phyloP scores from a whole-genome alignment of 2,329 filamentous ascomycete species.

The Nemania serpens region DNA sequence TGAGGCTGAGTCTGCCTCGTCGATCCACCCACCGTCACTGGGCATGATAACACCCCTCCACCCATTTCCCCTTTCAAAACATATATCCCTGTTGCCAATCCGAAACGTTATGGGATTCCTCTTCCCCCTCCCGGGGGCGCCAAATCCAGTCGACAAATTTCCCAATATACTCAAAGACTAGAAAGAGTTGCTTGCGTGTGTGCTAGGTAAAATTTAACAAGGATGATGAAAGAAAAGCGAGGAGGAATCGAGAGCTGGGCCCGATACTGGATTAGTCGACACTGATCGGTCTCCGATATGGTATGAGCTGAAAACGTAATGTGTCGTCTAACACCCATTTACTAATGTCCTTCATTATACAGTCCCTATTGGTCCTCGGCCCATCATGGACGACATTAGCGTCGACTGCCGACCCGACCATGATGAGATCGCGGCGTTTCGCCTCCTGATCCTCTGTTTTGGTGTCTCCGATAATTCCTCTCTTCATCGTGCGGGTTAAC shows the following conservation, averaged over 20 bases:
- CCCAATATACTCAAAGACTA: neutral
- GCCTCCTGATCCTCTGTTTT: constrained; percentile 3
- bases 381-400: neutral
- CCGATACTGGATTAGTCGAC: constrained; percentile 11
- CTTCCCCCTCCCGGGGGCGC: neutral
- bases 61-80: neutral
- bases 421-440: too few relatives aligned
- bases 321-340: neutral
- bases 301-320: constrained; percentile 14
- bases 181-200: constrained; percentile 1
- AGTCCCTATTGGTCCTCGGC: neutral
- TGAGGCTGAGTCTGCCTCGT: constrained; percentile 27
- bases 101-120: constrained; percentile 19
- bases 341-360: neutral
- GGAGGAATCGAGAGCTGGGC: constrained; percentile 3
- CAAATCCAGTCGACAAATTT: neutral
- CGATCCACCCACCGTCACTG: constrained; percentile 18
- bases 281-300: constrained; percentile 1
- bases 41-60: neutral
- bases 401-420: too few relatives aligned
- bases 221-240: constrained; percentile 3
- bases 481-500: neutral
- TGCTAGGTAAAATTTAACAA: neutral
- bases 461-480: neutral
- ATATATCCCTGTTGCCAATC: constrained; percentile 16